Base-by-base conservation (phyloP, 2,329 filamentous ascomycete genomes). In the Fusarium sp. region DNA sequence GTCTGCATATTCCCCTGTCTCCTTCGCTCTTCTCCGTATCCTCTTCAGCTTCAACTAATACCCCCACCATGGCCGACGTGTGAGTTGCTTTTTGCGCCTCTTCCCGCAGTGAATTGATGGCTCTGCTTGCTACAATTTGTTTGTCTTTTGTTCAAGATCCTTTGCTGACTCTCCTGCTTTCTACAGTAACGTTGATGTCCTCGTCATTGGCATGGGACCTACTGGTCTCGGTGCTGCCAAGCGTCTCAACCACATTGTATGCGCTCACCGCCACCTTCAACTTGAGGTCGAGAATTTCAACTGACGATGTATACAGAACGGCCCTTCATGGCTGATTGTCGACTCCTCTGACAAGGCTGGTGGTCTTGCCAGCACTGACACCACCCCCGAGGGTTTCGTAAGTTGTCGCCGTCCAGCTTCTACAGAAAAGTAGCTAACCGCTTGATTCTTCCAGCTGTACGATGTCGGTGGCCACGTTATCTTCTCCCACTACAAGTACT, bases 401-500 rank as follows among this genome's bases (percentile, higher is more conserved):
- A 83, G 94, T 93, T 70, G 26, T 64, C 51, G 44, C 43, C 62
- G 58, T 56, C 34, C n/a, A 34, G 17, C 32, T 53, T 47, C 42
- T 44, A 48, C 38, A 9, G 23, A 56, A 66, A 45, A 60, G 17
- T 59, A 7, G 40, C 69, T 74, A 75, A 74, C 49, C 30, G 14
- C 7, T 7, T 14, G 26, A 32, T 46, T 46, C 21, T 21, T 60
- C 21, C 77, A 97, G 95, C 89, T 99, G 75, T 99, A 97, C 88
- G 96, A 99, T 83, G 96, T 99, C 75, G 94, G 94, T 79, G 94
- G 94, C 75, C 94, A 97, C 83, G 94, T 97, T 83, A 97, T 97
- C 84, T 97, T 97, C 88, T 97, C 94, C 74, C 94, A 97, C 88
- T 99, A 99, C 91, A 97, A 97, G 85, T 99, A 99, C 89, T 99